phyloP scores from a whole-genome alignment of 169 alveolate genomes.

The Cryptosporidium tyzzeri region DNA sequence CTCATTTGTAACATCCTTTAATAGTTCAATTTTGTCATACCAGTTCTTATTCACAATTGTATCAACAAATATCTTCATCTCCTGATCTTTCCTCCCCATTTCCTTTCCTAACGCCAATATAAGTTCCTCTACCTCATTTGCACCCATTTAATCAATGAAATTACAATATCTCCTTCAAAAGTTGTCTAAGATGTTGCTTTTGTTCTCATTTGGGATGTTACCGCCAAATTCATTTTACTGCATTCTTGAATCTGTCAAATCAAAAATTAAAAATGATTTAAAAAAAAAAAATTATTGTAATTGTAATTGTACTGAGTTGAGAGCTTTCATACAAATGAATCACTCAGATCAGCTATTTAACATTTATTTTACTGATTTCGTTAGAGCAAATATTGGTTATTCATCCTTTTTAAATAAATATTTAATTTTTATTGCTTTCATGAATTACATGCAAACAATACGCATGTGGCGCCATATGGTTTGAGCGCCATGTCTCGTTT shows the following conservation, averaged over 20 bases:
- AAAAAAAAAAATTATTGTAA: neutral
- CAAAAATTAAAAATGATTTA: neutral
- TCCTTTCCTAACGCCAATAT: slow-evolving; percentile 35
- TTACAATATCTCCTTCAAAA: neutral
- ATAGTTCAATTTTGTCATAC: slow-evolving; percentile 48
- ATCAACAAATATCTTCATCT: slow-evolving; percentile 50
- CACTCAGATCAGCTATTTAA: too few relatives aligned
- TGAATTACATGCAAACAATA: slow-evolving; percentile 24
- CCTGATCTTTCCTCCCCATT: slow-evolving; percentile 43
- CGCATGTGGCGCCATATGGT: neutral
- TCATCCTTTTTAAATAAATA: neutral
- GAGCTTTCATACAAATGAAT: too few relatives aligned
- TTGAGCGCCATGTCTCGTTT: slow-evolving; percentile 68
- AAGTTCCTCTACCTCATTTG: slow-evolving; percentile 46
- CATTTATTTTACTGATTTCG: neutral
- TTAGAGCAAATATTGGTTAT: too few relatives aligned
- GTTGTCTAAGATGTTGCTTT: neutral
- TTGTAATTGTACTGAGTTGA: too few relatives aligned
- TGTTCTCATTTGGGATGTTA: neutral
- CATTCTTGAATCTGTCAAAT: slow-evolving; percentile 5
- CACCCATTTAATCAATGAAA: neutral
- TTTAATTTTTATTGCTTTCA: neutral
- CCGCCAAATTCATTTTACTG: neutral
- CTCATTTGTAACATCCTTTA: slow-evolving; percentile 29
- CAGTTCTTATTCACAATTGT: slow-evolving; percentile 59